Base-by-base conservation (phyloP, 1,139 yeast genomes). In the Lodderomyces metapsilosis region DNA sequence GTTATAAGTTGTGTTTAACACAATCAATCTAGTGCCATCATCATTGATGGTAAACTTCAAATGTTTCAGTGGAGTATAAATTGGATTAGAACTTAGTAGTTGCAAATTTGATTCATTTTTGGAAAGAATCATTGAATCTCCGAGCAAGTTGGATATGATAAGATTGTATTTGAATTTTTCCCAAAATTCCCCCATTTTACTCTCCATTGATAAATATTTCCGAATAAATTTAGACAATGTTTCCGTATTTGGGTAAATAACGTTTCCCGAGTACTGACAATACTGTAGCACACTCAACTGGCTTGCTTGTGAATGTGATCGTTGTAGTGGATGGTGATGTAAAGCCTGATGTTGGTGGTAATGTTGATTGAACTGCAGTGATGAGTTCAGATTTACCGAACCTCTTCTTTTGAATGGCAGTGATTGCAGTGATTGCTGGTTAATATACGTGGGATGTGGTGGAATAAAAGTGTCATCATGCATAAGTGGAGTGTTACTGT, bases 141-240 rank as follows among this genome's bases (percentile, higher is more conserved):
- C 76, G 36, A 73, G 52, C n/a, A 73, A 54, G 43, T 66, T 66
- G 2, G 76, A 69, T 4, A 67, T 55, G 2, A 73, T 58, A 28
- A 73, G 52, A 45, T 59, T 64, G 49, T 72, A 73, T 50, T 70
- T 71, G 59, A 70, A 68, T 43, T 61, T 62, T 45, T 73, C 78
- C 70, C 71, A 64, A 45, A 69, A 69, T 41, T 58, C 59, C 12
- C 41, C 43, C 5, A 44, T 8, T 51, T 46, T 36, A 20, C 42
- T 35, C 12, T 49, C 50, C 38, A 66, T 40, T 2, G 56, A 49
- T 9, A 68, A 49, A 48, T 68, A 67, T 42, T 62, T 62, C 15
- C 41, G 41, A 27, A 68, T 64, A 49, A 46, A 68, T 38, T 57
- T 58, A 16, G 50, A 39, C 42, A 68, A 53, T 46, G 57, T 56